A percentile compares a stretch with the other conserved stretches of the same genome.
Evolutionary conservation across 306 rosid species (phyloP).

Genomic region (Psophocarpus tetragonolobus): DNA sequence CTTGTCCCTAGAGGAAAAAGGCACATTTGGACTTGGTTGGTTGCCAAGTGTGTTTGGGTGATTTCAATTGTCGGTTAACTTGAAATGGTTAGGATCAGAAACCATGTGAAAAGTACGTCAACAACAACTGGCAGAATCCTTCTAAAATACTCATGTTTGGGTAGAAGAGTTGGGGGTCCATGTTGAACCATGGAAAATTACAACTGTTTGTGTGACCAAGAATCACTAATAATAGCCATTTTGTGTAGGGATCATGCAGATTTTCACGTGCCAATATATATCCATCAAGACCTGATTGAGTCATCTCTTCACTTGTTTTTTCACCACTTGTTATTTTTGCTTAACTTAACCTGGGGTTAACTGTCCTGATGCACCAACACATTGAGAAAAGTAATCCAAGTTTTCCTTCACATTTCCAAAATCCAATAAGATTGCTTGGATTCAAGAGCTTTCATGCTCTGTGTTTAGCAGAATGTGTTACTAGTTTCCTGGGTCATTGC

Average conservation of each 20-base stretch:
- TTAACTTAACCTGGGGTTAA: not conserved
- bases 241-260: slow-evolving; percentile 6
- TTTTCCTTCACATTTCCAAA: not conserved
- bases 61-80: slow-evolving; percentile 19
- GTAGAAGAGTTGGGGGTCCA: slow-evolving; percentile 22
- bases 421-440: not conserved
- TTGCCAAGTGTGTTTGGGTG: slow-evolving; percentile 46
- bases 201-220: slow-evolving; percentile 37
- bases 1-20: slow-evolving; percentile 11
- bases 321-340: not conserved
- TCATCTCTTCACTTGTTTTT: not conserved
- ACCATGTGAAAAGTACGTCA: slow-evolving; percentile 57
- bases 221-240: not conserved
- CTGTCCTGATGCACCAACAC: not conserved
- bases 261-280: slow-evolving; percentile 41
- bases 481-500: slow-evolving; percentile 5
- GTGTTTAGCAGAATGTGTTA: slow-evolving; percentile 9
- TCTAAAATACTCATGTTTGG: slow-evolving; percentile 53
- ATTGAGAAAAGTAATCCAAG: slow-evolving; percentile 22
- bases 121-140: slow-evolving; percentile 51
- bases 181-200: slow-evolving; percentile 26
- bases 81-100: slow-evolving; percentile 52
- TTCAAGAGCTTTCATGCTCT: slow-evolving; percentile 30
- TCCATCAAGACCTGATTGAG: slow-evolving; percentile 10
- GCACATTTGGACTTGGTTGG: not conserved